phyloP scores from a whole-genome alignment of 805 yeast genomes.

The Kazachstania martiniae region DNA sequence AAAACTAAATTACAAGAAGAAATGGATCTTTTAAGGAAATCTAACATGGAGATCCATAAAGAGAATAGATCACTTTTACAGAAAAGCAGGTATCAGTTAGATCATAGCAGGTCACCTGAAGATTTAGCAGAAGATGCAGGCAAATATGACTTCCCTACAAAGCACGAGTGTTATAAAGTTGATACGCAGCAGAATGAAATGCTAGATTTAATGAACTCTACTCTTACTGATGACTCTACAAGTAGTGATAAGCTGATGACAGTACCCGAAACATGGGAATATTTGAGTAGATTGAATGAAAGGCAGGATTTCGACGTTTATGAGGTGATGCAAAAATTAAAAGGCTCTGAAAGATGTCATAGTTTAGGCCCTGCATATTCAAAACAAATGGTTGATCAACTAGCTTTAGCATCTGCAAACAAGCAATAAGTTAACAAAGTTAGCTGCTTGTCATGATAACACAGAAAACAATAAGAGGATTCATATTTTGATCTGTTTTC shows the following conservation, averaged over 20 bases:
- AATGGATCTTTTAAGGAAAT: slow-evolving; percentile 41
- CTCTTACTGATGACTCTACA: neutral
- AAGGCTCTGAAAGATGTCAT: slow-evolving; percentile 64
- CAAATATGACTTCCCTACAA: no score
- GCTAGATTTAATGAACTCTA: no score
- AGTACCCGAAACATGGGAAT: slow-evolving; percentile 78
- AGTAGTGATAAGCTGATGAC: slow-evolving; percentile 48
- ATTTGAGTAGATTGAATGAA: slow-evolving; percentile 40
- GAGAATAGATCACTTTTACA: slow-evolving; percentile 47
- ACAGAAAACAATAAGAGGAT: no score
- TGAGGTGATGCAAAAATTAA: slow-evolving; percentile 46
- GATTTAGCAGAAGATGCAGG: no score
- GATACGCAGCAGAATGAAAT: no score
- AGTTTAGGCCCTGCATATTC: slow-evolving; percentile 47
- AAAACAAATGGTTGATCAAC: slow-evolving; percentile 13
- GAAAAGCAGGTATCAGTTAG: slow-evolving; percentile 8
- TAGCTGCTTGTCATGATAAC: no score
- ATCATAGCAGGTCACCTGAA: neutral
- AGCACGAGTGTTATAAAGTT: no score
- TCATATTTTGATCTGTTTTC: no score
- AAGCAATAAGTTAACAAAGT: neutral
- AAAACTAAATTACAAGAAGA: slow-evolving; percentile 36
- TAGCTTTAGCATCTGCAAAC: slow-evolving; percentile 2
- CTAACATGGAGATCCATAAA: slow-evolving; percentile 44
- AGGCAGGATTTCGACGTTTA: slow-evolving; percentile 36